phyloP scores from a whole-genome alignment of 306 rosid genomes.

The Clitoria ternatea region DNA sequence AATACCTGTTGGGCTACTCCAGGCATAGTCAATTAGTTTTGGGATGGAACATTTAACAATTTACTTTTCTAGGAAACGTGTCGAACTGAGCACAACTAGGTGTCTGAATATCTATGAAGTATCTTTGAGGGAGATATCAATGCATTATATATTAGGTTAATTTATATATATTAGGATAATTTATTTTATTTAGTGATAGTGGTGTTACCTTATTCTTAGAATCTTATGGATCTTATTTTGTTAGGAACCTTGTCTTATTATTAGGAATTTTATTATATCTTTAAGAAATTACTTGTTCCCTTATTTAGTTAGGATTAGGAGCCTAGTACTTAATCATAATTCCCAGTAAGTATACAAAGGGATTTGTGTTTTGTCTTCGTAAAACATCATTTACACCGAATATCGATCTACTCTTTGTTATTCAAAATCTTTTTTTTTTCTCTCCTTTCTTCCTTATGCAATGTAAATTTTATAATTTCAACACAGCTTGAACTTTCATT shows the following conservation, averaged over 20 bases:
- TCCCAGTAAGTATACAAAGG: too few relatives aligned
- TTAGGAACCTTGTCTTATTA: background rate
- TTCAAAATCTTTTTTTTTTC: background rate
- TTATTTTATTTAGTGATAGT: background rate
- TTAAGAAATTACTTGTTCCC: background rate
- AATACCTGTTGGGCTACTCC: too few relatives aligned
- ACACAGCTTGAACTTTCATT: slow-evolving; percentile 3
- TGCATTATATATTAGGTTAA: too few relatives aligned
- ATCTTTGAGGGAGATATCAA: background rate
- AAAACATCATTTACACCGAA: background rate
- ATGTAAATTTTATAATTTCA: background rate
- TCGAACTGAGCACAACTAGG: background rate
- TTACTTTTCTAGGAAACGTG: background rate
- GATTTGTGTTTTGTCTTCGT: background rate
- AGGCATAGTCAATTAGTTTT: too few relatives aligned
- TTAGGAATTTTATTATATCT: background rate
- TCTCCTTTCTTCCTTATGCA: background rate
- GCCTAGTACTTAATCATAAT: background rate
- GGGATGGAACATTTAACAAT: too few relatives aligned
- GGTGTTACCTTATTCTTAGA: background rate
- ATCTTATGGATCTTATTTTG: background rate
- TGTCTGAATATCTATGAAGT: background rate
- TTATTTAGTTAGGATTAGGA: background rate
- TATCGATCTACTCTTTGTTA: background rate
- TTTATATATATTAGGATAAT: background rate